Base-by-base conservation (phyloP, 2,329 filamentous ascomycete genomes). In the Colletotrichum orchidophilum region DNA sequence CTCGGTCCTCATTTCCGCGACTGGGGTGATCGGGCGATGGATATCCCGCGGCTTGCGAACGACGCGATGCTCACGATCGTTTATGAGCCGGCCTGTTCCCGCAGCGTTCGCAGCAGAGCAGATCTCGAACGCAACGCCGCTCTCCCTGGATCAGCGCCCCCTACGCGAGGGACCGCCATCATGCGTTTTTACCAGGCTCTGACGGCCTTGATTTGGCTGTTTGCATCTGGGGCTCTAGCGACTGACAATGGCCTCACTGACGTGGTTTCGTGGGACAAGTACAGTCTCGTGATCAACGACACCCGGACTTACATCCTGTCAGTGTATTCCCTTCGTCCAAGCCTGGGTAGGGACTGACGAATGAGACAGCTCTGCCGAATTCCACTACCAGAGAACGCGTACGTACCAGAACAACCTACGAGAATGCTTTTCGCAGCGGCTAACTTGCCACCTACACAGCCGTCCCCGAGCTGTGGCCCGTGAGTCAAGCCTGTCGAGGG, bases 261-360 rank as follows among this genome's bases (percentile, higher is more conserved):
- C 21, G 76, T 81, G 1, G 87, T 93, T 26, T 93, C 91, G 49
- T 95, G 91, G 89, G 93, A 95, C 78, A 86, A 92, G 53, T 84
- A 93, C 74, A 93, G 92, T 0, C 81, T 95, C 5, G 91, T 91
- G 74, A 86, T 95, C 69, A 85, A 88, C 72, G 92, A 92, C 21
- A 88, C 57, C 27, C 66, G 68, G 18, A 42, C 59, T 12, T 70
- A 61, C 18, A 70, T 70, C 31, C 27, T 66, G 68, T 67, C 15
- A 15, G 68, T 62, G 1, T 31, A 11, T 3, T 21, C 9, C n/a
- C 21, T 11, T 31, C n/a, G 0, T 3, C 9, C 15, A 6, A 2
- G 2, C 18, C 1, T 9, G 67, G 85, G 62, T n/a, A 94, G 77
- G 86, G 92, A 7, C 82, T 93, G 63, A 89, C 93, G 76, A 85